Percentiles rank a stretch among this genome's conserved stretches.
These are phyloP conservation scores for maize (Zea mays) DNA, from an alignment of 176 grass and related monocot genomes.

Conservation along the genomic window Zm-B73-REFERENCE-NAM-5.0 NC_050097.1:7128501-7129000, in stretches of 20 bases:
- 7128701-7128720: constrained; percentile 26
- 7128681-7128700: constrained; percentile 5
- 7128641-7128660: not conserved
- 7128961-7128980: constrained; percentile 65
- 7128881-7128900: constrained; percentile 49
- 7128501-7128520: not conserved
- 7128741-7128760: not conserved
- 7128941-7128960: constrained; percentile 74
- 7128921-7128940: constrained; percentile 46
- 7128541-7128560: not conserved
- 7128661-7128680: constrained; percentile 41
- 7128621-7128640: not conserved
- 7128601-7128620: not conserved
- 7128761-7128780: constrained; percentile 53
- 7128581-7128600: not conserved
- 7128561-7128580: not conserved
- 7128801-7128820: not conserved
- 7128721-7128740: not conserved
- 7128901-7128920: constrained; percentile 41
- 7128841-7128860: not conserved
- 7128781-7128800: constrained; percentile 68
- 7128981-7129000: constrained; percentile 49
- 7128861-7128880: not conserved
- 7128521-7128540: not conserved
- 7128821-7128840: not conserved